Evolutionary conservation across 2,329 filamentous ascomycete genomes (phyloP).

Genomic region (Chaetomiaceae sp.): DNA sequence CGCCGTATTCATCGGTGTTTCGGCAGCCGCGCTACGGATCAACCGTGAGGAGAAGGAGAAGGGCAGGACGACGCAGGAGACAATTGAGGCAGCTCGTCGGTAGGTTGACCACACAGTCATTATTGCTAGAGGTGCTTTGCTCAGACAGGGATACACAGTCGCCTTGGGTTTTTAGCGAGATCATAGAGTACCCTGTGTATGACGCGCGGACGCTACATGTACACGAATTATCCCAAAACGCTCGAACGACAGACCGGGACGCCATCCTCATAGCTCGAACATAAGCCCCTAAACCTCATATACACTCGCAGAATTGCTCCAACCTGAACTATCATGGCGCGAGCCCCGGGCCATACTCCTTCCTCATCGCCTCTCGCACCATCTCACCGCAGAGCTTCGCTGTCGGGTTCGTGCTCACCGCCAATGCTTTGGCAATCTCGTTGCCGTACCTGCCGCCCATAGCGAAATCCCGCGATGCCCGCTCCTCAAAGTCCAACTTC

Average conservation of each 20-base stretch:
- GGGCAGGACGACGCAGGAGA: slow-evolving; percentile 49
- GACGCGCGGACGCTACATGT: neutral
- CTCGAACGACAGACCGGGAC: slow-evolving; percentile 1
- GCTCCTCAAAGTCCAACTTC: slow-evolving; percentile 56
- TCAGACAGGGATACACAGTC: slow-evolving; percentile 12
- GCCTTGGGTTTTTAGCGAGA: slow-evolving; percentile 19
- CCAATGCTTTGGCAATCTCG: slow-evolving; percentile 59
- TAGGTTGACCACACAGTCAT: slow-evolving; percentile 25
- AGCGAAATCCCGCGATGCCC: slow-evolving; percentile 60
- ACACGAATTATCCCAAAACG: neutral
- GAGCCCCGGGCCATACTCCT: slow-evolving; percentile 57
- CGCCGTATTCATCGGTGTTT: slow-evolving; percentile 52
- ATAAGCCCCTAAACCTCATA: neutral
- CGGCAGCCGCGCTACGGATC: slow-evolving; percentile 53
- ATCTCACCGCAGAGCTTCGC: slow-evolving; percentile 67
- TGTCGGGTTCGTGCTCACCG: slow-evolving; percentile 62
- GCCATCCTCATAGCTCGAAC: neutral
- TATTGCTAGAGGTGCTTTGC: neutral
- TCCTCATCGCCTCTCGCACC: slow-evolving; percentile 65
- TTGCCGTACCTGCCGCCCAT: slow-evolving; percentile 62
- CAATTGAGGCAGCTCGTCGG: slow-evolving; percentile 45
- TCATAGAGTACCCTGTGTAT: slow-evolving; percentile 12
- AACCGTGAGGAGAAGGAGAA: slow-evolving; percentile 58
- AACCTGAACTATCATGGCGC: slow-evolving; percentile 31
- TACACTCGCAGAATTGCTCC: neutral